Evolutionary conservation across 73 alveolate genomes (phyloP), one percentile per base, ranked within the genome.

Genomic region (Paramecium biaurelia): DNA sequence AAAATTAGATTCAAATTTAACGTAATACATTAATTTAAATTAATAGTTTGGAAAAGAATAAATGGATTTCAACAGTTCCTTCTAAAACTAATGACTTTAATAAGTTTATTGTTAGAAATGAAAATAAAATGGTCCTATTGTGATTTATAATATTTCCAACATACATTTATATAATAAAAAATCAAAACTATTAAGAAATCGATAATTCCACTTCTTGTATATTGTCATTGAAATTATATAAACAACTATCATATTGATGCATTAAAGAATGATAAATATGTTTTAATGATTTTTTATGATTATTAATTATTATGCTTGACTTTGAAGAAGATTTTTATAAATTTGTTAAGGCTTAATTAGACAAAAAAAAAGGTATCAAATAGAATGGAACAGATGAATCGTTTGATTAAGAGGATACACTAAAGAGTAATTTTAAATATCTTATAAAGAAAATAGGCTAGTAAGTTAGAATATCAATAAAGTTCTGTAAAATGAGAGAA

Each of bases 201-300:
- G 30, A 15, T 53, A n/a, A 53, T 4, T 34, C 26, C 18, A 1
- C 3, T 53, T 47, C 20, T 47, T 15, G 59, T 47, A 7, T 47
- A 47, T n/a, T 14, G 14, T 47, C 0, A 47, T 47, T 15, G 10
- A 3, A 18, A 15, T 18, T 4, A 15, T 53, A 5, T 20, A 4
- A n/a, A 53, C 8, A 1, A 11, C 3, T 53, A 53, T 20, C 4
- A 5, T 7, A 53, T 5, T 53, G 26, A 18, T 53, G 3, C 18
- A 53, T n/a, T 53, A 20, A 6, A 53, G 28, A 18, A 18, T 53
- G 26, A 53, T 53, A 53, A 18, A 34, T 18, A 53, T n/a, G 12
- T 53, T 53, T n/a, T 53, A 53, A 53, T 53, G 32, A 15, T 53
- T 53, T 53, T 97, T 96, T 86, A 96, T 97, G 92, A 95, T 93